A percentile compares a stretch with the other conserved stretches of the same genome.
These are phyloP conservation scores for Raddia guianensis DNA, from an alignment of 176 grass and related monocot species.

Conservation along the genomic window DNA sequence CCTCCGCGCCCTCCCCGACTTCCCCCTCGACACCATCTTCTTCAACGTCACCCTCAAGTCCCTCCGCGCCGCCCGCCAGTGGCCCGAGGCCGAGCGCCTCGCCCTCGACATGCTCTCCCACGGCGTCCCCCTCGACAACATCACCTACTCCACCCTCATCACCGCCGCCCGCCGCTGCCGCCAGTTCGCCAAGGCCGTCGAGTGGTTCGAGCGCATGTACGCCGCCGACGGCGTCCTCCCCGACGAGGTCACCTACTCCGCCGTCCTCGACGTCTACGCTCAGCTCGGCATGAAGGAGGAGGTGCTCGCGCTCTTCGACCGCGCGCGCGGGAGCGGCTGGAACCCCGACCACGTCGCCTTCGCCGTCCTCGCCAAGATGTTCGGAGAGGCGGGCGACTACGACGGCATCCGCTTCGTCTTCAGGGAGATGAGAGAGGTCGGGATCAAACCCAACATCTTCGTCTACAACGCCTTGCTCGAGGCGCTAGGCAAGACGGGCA, in stretches of 20 bases:
- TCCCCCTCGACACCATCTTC: constrained; percentile 69
- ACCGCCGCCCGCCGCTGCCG: constrained; percentile 68
- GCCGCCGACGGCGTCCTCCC: constrained; percentile 58
- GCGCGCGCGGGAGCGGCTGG: constrained; percentile 73
- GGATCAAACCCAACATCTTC: constrained; percentile 74
- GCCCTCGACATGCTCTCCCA: constrained; percentile 67
- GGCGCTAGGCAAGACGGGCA: constrained; percentile 70
- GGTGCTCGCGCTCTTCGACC: constrained; percentile 76
- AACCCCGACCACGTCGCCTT: constrained; percentile 80
- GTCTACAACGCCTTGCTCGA: constrained; percentile 93
- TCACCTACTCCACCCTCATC: constrained; percentile 95
- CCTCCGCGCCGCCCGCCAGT: constrained; percentile 61
- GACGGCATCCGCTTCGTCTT: constrained; percentile 80
- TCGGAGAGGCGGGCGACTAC: constrained; percentile 75
- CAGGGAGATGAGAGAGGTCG: constrained; percentile 66
- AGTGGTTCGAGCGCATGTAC: constrained; percentile 93
- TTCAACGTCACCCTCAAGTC: constrained; percentile 91
- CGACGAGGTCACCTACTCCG: constrained; percentile 92
- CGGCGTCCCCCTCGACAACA: constrained; percentile 72
- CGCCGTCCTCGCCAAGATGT: constrained; percentile 83
- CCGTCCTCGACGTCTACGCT: constrained; percentile 74
- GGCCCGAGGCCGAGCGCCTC: constrained; percentile 62
- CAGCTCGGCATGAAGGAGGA: constrained; percentile 70
- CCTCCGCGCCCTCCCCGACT: constrained; percentile 45
- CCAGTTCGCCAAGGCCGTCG: constrained; percentile 68